These are phyloP conservation scores for Pseudogymnoascus sp. DNA, from an alignment of 2,329 filamentous ascomycete species.

Conservation along the genomic window DNA sequence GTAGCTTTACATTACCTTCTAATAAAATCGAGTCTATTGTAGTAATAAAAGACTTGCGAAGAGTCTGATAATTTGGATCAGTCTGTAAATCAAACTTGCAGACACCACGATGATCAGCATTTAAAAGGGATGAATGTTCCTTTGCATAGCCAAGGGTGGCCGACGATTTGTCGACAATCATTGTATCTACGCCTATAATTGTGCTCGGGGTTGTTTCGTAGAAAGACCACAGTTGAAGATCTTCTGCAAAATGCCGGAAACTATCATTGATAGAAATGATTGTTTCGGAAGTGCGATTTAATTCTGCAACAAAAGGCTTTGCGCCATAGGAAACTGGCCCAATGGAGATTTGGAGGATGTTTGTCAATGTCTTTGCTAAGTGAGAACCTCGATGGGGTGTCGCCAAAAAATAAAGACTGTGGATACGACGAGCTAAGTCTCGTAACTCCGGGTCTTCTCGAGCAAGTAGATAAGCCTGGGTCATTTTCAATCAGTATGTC, in stretches of 20 bases:
- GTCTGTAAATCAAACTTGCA: conserved; percentile 23
- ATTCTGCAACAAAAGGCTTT: conserved; percentile 24
- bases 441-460: conserved; percentile 15
- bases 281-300: conserved; percentile 18
- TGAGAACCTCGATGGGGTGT: conserved; percentile 29
- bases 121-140: conserved; percentile 22
- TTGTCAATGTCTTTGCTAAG: conserved; percentile 14
- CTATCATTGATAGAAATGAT: conserved; percentile 29
- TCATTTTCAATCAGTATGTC: neutral
- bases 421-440: conserved; percentile 18
- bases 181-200: conserved; percentile 4
- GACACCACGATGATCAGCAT: conserved; percentile 28
- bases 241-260: conserved; percentile 26
- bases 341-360: neutral
- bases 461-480: conserved; percentile 19
- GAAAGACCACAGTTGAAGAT: conserved; percentile 30
- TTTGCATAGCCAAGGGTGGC: conserved; percentile 25
- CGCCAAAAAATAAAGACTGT: conserved; percentile 27
- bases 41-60: conserved; percentile 13
- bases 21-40: neutral
- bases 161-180: conserved; percentile 25
- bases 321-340: neutral
- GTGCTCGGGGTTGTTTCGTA: conserved; percentile 28
- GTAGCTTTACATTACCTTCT: neutral
- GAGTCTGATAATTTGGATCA: conserved; percentile 16